Percentiles rank a stretch among this genome's conserved stretches.
Evolutionary conservation across 1,139 yeast genomes (phyloP).

Genomic region (Saccharomyces hybrid): DNA sequence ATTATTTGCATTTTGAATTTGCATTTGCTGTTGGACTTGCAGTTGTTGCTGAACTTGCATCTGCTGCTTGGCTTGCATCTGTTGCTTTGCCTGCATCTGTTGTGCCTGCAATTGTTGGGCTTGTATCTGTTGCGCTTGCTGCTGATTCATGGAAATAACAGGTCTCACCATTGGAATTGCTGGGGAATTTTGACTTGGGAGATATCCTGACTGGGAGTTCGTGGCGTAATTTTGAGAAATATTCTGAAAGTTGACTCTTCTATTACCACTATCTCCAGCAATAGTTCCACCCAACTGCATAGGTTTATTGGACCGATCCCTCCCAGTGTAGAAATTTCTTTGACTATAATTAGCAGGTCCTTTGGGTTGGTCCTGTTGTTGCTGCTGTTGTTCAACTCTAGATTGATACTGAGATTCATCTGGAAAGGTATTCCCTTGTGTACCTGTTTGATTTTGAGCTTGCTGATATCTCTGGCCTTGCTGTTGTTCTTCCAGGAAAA

Average conservation of each 20-base stretch:
- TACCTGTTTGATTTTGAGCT: neutral
- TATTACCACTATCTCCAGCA: neutral
- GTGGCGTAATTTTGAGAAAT: neutral
- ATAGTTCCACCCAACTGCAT: neutral
- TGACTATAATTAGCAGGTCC: neutral
- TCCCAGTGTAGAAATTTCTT: neutral
- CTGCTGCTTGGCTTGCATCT: neutral
- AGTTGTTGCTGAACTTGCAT: neutral
- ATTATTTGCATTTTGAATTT: neutral
- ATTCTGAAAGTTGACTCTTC: slow-evolving; percentile 7
- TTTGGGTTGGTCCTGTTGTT: neutral
- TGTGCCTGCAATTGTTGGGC: neutral
- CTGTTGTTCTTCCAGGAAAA: slow-evolving; percentile 2
- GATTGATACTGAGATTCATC: neutral
- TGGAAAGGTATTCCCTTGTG: neutral
- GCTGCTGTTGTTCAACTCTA: neutral
- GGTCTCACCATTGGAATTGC: neutral
- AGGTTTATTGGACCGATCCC: neutral
- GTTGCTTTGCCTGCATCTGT: neutral
- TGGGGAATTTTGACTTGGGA: neutral
- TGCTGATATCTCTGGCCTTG: slow-evolving; percentile 7
- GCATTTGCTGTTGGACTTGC: neutral
- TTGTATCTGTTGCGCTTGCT: neutral
- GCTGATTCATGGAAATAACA: neutral
- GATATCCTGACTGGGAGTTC: neutral